Base-by-base conservation (phyloP, 2,329 filamentous ascomycete genomes). In the Colletotrichum lini region DNA sequence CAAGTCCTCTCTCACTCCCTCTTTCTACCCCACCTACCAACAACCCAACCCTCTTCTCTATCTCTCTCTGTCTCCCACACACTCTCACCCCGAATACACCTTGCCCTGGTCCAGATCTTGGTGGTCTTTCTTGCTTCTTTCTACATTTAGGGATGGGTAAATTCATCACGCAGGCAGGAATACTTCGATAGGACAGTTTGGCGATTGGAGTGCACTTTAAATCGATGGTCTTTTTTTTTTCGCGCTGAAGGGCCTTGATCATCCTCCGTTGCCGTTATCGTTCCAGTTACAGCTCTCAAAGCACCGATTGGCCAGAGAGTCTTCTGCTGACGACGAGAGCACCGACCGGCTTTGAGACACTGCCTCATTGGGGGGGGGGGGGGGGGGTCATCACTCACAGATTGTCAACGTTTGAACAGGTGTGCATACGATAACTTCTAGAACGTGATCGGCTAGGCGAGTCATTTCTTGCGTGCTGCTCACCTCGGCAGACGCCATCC, bases 141-240 rank as follows among this genome's bases (percentile, higher is more conserved):
- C 76, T 75, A 77, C 76, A 75, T 77, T 75, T 77, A 75, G 75
- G 77, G 76, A 73, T 74, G 73, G 76, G 77, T 78, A 75, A 78
- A 76, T 79, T 79, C 76, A 79, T 79, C 67, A 80, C 80, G 76
- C 78, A 78, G 77, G 77, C 77, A 78, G 78, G 78, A 78, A 79
- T 80, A 76, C 78, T 83, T 84, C 78, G 81, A 85, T 85, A 84
- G 83, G 84, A 84, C 78, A 81, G 75, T 84, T 84, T 83, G 84
- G 84, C 84, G 84, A 86, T 82, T 82, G 84, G 84, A 83, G 84
- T 86, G 84, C 80, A 84, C 82, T 84, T 71, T 83, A 77, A 81
- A 80, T 80, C 80, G 75, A 77, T 79, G 77, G 73, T 78, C 74
- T 74, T 73, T 69, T 70, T 56, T 70, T 65, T 66, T 71, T 59